Conservation (phyloP, 2,329 filamentous ascomycete species). For the Sporothrix variecibatus region DNA sequence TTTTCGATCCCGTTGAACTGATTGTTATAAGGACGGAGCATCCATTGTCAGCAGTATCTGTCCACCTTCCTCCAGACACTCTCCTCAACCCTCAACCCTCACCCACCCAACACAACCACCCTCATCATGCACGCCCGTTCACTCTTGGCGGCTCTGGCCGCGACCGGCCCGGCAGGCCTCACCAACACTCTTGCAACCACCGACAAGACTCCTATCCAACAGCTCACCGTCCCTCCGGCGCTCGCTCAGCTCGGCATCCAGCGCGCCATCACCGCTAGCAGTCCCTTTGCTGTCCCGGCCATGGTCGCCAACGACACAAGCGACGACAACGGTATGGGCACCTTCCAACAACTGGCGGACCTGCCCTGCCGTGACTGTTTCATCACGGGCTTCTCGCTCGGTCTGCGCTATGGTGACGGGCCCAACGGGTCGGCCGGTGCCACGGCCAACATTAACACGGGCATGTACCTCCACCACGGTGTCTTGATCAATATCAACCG, state of each 20-base stretch:
- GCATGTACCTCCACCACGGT: constrained; percentile 38
- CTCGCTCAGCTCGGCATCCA: constrained; percentile 25
- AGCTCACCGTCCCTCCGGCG: not conserved
- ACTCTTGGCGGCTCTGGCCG: not conserved
- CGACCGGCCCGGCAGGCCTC: not conserved
- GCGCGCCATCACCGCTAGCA: constrained; percentile 31
- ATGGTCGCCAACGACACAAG: constrained; percentile 25
- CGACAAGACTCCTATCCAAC: not conserved
- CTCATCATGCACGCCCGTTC: not conserved
- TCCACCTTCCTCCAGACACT: not conserved
- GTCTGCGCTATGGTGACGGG: constrained; percentile 35
- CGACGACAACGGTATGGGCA: constrained; percentile 29
- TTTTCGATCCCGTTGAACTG: not conserved
- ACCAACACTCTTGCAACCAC: not conserved
- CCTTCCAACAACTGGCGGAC: constrained; percentile 23
- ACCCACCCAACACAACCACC: not conserved
- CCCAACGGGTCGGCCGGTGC: constrained; percentile 29
- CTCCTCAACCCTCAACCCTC: not conserved
- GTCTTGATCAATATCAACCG: constrained; percentile 30
- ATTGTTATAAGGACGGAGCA: not conserved
- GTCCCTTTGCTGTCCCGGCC: constrained; percentile 32
- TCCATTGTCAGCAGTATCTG: not conserved
- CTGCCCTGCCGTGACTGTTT: constrained; percentile 34
- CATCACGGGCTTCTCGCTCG: constrained; percentile 35
- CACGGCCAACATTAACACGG: constrained; percentile 37